Evolutionary conservation across 129 eudicot genomes (phyloP).

Genomic region (Lactuca sativa): DNA sequence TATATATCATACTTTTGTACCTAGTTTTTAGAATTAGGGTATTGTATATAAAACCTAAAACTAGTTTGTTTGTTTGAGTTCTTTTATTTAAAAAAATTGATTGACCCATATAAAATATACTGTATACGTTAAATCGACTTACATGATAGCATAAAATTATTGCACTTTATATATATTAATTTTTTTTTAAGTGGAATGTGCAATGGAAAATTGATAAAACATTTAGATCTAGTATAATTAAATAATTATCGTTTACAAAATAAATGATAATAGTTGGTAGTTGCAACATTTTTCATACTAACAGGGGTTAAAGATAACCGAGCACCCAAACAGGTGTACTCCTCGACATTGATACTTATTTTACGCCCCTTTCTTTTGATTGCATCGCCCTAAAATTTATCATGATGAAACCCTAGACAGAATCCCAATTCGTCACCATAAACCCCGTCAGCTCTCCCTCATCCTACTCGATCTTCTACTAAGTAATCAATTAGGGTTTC

Average conservation of each 20-base stretch:
- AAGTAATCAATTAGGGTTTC: slow-evolving; percentile 4
- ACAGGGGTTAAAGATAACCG: not conserved
- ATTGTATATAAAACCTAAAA: too few relatives aligned
- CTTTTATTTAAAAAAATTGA: too few relatives aligned
- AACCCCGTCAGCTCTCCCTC: slow-evolving; percentile 12
- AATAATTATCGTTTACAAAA: too few relatives aligned
- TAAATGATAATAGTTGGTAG: not conserved
- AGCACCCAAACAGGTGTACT: slow-evolving; percentile 8
- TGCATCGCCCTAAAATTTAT: slow-evolving; percentile 5
- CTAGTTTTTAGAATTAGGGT: too few relatives aligned
- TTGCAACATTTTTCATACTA: too few relatives aligned
- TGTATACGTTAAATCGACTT: too few relatives aligned
- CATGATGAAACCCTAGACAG: slow-evolving; percentile 28
- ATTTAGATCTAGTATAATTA: too few relatives aligned
- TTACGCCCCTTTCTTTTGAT: slow-evolving; percentile 11
- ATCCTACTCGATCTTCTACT: slow-evolving; percentile 4
- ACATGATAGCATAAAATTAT: too few relatives aligned
- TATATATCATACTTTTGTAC: too few relatives aligned
- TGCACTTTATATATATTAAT: too few relatives aligned
- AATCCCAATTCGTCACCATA: slow-evolving; percentile 2
- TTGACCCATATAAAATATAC: too few relatives aligned
- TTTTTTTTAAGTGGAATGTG: not conserved
- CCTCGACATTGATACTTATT: slow-evolving; percentile 13
- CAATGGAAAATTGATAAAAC: not conserved
- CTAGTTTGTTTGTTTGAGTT: too few relatives aligned